Percentiles rank a stretch among this genome's conserved stretches.
phyloP scores from a whole-genome alignment of 1,284 basidiomycete genomes.

The Hypsizygus ulmarius region DNA sequence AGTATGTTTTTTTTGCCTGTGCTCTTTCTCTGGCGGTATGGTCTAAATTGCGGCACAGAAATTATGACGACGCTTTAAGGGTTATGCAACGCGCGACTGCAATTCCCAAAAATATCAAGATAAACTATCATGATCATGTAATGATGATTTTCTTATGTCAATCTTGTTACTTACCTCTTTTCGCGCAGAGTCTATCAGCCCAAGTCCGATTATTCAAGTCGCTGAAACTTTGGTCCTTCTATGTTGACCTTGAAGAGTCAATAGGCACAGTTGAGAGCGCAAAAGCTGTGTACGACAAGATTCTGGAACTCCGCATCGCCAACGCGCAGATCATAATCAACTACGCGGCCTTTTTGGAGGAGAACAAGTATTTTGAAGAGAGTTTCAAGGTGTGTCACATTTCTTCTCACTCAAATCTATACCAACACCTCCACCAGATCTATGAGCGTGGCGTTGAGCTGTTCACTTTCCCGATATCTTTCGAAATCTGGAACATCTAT shows the following conservation, averaged over 20 bases:
- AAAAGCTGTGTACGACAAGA: conserved; percentile 95
- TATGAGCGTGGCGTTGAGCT: conserved; percentile 97
- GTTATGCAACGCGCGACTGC: conserved; percentile 96
- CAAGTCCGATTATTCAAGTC: conserved; percentile 96
- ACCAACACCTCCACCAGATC: conserved; percentile 47
- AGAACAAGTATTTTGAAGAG: conserved; percentile 98
- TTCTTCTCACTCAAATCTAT: background rate
- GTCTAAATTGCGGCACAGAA: conserved; percentile 46
- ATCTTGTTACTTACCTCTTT: conserved; percentile 15
- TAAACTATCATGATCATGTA: conserved; percentile 96
- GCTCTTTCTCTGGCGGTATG: conserved; percentile 15
- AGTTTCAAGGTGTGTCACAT: conserved; percentile 79
- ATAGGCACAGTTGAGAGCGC: conserved; percentile 91
- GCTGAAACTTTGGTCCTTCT: conserved; percentile 98
- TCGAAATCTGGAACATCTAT: conserved; percentile 99
- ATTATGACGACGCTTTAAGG: conserved; percentile 92
- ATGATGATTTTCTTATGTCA: background rate
- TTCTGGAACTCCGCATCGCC: conserved; percentile 96
- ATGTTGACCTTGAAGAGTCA: conserved; percentile 95
- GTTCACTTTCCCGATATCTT: conserved; percentile 97
- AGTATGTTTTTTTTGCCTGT: conserved; percentile 57
- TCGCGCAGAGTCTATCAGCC: conserved; percentile 69
- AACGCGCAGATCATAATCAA: conserved; percentile 98
- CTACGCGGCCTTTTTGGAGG: conserved; percentile 95
- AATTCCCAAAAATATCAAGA: conserved; percentile 85